phyloP scores from a whole-genome alignment of 768 basidiomycete species.

The Dentipellis sp. region DNA sequence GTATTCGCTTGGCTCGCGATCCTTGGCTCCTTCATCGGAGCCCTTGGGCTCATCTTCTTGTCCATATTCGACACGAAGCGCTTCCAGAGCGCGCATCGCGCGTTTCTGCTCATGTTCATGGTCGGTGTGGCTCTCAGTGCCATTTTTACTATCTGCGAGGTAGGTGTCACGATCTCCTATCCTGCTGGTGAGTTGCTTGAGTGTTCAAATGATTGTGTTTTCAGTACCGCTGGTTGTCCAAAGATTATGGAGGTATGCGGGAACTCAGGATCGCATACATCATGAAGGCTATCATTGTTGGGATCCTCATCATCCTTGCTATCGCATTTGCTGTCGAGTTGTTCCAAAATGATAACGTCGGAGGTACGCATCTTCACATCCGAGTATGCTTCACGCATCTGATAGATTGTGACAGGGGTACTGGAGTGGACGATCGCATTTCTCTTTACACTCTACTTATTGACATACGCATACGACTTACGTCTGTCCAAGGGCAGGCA shows the following conservation, averaged over 20 bases:
- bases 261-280: conserved; percentile 47
- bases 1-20: conserved; percentile 50
- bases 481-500: conserved; percentile 44
- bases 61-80: conserved; percentile 64
- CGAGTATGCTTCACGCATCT: neutral
- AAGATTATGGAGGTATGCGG: conserved; percentile 37
- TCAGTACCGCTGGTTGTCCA: conserved; percentile 61
- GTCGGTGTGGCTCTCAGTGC: conserved; percentile 63
- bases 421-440: conserved; percentile 71
- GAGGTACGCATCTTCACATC: conserved; percentile 29
- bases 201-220: neutral
- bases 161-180: conserved; percentile 20
- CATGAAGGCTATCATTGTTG: conserved; percentile 52
- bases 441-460: conserved; percentile 62
- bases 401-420: conserved; percentile 30
- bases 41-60: conserved; percentile 54
- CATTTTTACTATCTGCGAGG: conserved; percentile 67
- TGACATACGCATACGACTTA: conserved; percentile 70
- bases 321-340: conserved; percentile 54
- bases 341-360: conserved; percentile 35
- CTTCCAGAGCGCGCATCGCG: conserved; percentile 39
- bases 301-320: conserved; percentile 47
- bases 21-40: conserved; percentile 52
- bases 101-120: conserved; percentile 66
- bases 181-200: neutral